phyloP scores from a whole-genome alignment of 2,329 filamentous ascomycete species.

The Hirsutella rhossiliensis region DNA sequence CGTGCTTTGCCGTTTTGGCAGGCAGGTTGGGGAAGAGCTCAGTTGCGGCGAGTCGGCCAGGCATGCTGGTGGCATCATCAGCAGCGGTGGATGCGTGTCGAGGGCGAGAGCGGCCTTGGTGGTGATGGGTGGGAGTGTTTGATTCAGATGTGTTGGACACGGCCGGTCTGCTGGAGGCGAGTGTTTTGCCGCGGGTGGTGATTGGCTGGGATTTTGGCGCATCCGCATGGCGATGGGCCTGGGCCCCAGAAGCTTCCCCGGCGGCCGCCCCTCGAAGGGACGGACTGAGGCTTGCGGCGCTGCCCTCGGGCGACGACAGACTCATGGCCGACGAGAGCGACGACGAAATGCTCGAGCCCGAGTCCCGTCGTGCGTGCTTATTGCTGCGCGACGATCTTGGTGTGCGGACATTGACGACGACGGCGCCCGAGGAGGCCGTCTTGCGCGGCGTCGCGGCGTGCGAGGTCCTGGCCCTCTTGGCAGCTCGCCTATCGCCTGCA shows the following conservation, averaged over 20 bases:
- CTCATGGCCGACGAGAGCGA: conserved; percentile 28
- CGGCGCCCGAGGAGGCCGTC: conserved; percentile 1
- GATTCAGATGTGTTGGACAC: conserved; percentile 24
- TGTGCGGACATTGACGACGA: conserved; percentile 17
- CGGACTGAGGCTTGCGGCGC: conserved; percentile 11
- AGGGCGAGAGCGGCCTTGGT: conserved; percentile 5
- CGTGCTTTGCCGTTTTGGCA: conserved; percentile 15
- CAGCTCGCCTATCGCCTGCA: conserved; percentile 12
- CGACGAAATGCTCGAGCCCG: conserved; percentile 29
- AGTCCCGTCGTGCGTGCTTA: conserved; percentile 22
- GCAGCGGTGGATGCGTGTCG: conserved; percentile 9
- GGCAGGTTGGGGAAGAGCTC: conserved; percentile 20
- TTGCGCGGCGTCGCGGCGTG: conserved; percentile 9
- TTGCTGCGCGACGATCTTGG: conserved; percentile 13
- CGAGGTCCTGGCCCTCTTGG: conserved; percentile 24
- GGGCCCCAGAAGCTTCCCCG: conserved; percentile 8
- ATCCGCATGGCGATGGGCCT: conserved; percentile 17
- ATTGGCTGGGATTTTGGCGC: conserved; percentile 27
- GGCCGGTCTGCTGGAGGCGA: conserved; percentile 23
- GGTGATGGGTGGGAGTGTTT: conserved; percentile 15
- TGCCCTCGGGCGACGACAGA: conserved; percentile 24
- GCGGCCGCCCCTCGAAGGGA: conserved; percentile 12
- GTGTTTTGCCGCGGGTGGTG: conserved; percentile 16
- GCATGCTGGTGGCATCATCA: conserved; percentile 26
- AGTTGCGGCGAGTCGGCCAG: conserved; percentile 22